These are phyloP conservation scores for Annulohypoxylon truncatum DNA, from an alignment of 2,329 filamentous ascomycete species.

Conservation along the genomic window DNA sequence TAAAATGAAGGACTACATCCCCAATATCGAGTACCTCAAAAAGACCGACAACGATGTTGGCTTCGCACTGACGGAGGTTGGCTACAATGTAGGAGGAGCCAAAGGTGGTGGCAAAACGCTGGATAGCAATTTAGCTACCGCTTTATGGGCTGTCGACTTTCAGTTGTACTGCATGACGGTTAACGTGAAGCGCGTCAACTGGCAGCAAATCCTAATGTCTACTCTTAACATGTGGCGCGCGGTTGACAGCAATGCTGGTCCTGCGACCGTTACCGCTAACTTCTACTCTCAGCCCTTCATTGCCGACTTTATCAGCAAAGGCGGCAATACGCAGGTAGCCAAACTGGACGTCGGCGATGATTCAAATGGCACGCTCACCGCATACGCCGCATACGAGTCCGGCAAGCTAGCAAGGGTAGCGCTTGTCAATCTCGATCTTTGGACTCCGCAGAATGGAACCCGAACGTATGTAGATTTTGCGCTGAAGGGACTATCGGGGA, in stretches of 20 bases:
- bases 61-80: conserved; percentile 34
- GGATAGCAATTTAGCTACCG: conserved; percentile 32
- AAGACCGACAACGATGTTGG: conserved; percentile 19
- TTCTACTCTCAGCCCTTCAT: conserved; percentile 37
- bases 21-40: conserved; percentile 25
- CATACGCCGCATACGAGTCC: conserved; percentile 34
- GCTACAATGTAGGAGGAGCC: conserved; percentile 23
- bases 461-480: conserved; percentile 14
- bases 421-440: conserved; percentile 33
- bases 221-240: conserved; percentile 34
- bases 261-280: conserved; percentile 21
- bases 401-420: conserved; percentile 30
- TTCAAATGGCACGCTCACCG: conserved; percentile 19
- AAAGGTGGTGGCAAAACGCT: neutral
- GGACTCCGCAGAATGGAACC: conserved; percentile 17
- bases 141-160: conserved; percentile 35
- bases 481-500: conserved; percentile 5
- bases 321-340: conserved; percentile 30
- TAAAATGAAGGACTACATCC: conserved; percentile 26
- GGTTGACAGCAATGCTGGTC: conserved; percentile 15
- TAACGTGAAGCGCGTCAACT: conserved; percentile 25
- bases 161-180: conserved; percentile 30
- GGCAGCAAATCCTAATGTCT: conserved; percentile 30
- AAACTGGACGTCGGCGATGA: conserved; percentile 23
- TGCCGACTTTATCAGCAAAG: conserved; percentile 36